These are phyloP conservation scores for Platanthera guangdongensis DNA, from an alignment of 106 monocot species.

Conservation along the genomic window DNA sequence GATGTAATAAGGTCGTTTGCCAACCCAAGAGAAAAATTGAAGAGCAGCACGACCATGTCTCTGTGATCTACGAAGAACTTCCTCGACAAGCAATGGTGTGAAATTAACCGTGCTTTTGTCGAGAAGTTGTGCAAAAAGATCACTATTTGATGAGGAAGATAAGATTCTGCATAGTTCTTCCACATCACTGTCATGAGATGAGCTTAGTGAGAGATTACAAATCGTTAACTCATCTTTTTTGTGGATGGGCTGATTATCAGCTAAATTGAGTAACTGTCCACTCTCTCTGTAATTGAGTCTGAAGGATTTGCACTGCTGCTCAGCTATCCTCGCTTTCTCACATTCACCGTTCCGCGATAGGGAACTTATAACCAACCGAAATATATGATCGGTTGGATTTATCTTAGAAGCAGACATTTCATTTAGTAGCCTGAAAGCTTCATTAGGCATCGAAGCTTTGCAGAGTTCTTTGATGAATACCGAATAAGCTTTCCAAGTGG, in stretches of 20 bases:
- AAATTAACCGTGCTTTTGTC: slow-evolving; percentile 35
- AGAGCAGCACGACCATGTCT: slow-evolving; percentile 47
- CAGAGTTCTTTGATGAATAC: slow-evolving; percentile 77
- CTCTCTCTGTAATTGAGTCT: slow-evolving; percentile 15
- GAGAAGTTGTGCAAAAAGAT: slow-evolving; percentile 25
- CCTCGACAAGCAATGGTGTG: slow-evolving; percentile 50
- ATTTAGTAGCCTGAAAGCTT: slow-evolving; percentile 49
- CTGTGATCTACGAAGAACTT: slow-evolving; percentile 31
- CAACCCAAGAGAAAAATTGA: slow-evolving; percentile 69
- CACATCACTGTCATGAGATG: slow-evolving; percentile 27
- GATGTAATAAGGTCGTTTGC: slow-evolving; percentile 28
- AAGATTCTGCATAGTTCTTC: slow-evolving; percentile 46
- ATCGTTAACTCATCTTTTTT: slow-evolving; percentile 11
- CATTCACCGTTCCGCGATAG: slow-evolving; percentile 34
- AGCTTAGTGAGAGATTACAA: slow-evolving; percentile 3
- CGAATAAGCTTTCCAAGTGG: slow-evolving; percentile 45
- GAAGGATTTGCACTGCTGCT: slow-evolving; percentile 27
- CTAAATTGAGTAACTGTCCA: neutral
- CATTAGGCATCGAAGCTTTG: slow-evolving; percentile 44
- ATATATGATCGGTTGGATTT: slow-evolving; percentile 24
- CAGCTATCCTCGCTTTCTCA: slow-evolving; percentile 28
- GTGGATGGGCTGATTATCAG: slow-evolving; percentile 7
- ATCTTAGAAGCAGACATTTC: slow-evolving; percentile 48
- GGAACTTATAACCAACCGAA: slow-evolving; percentile 30
- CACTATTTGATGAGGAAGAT: slow-evolving; percentile 36